phyloP scores from a whole-genome alignment of 306 rosid genomes.

The Quercus aquifolioides region DNA sequence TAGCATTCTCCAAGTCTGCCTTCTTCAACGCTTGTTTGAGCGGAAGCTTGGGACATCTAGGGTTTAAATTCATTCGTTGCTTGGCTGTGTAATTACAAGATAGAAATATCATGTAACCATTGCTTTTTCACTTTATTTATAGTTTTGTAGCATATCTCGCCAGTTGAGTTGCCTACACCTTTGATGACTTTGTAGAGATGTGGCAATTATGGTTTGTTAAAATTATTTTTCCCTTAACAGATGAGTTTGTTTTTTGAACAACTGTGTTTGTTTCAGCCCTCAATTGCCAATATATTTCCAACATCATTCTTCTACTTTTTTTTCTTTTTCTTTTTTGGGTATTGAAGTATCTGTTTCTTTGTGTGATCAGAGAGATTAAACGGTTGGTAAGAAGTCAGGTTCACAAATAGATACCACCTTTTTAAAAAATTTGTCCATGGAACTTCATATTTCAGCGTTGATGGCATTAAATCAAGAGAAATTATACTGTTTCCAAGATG shows the following conservation, averaged over 20 bases:
- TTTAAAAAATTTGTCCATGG: no score
- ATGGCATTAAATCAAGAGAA: no score
- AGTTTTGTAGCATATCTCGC: constrained; percentile 12
- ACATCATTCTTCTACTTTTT: no score
- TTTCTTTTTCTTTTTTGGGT: not conserved
- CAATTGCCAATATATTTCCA: no score
- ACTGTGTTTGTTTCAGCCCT: not conserved
- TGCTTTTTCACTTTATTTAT: not conserved
- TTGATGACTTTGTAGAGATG: not conserved
- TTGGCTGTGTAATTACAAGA: constrained; percentile 18
- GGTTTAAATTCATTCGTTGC: constrained; percentile 44
- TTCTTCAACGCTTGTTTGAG: constrained; percentile 74
- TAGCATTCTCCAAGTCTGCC: constrained; percentile 74
- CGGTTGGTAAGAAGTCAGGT: not conserved
- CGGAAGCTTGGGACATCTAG: constrained; percentile 72
- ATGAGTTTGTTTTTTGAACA: not conserved
- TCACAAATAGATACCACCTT: no score
- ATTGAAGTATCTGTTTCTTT: not conserved
- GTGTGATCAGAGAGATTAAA: not conserved
- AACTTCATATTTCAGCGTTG: no score
- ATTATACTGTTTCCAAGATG: no score
- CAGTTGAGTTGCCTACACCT: constrained; percentile 4
- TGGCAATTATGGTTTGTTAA: constrained; percentile 16
- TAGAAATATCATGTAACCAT: constrained; percentile 9
- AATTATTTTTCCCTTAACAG: not conserved